Evolutionary conservation across 2,329 filamentous ascomycete genomes (phyloP).

Genomic region (Penicillium aurantiogriseum): DNA sequence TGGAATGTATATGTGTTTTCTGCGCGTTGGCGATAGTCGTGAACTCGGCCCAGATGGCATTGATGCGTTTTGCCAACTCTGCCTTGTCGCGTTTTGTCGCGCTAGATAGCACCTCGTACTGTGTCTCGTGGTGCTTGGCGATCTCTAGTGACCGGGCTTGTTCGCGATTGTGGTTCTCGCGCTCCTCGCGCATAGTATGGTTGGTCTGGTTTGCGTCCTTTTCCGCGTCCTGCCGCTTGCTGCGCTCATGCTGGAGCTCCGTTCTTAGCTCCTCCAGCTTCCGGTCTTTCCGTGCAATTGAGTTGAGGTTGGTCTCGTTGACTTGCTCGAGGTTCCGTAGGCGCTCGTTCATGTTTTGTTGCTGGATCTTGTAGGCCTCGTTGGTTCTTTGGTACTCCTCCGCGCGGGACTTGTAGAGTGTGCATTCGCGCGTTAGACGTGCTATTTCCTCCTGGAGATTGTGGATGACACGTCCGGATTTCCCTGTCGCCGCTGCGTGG

Average conservation of each 20-base stretch:
- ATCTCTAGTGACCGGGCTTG: constrained; percentile 41
- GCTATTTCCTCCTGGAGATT: constrained; percentile 52
- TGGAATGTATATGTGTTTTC: constrained; percentile 36
- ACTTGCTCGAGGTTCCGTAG: constrained; percentile 47
- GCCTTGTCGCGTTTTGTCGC: constrained; percentile 42
- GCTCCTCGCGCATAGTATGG: constrained; percentile 40
- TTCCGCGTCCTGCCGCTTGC: constrained; percentile 43
- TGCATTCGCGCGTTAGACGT: constrained; percentile 48
- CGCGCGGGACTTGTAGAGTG: constrained; percentile 44
- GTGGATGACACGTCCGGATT: constrained; percentile 52
- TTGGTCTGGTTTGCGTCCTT: constrained; percentile 37
- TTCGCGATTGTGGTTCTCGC: constrained; percentile 42
- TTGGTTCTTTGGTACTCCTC: constrained; percentile 50
- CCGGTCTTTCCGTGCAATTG: constrained; percentile 48
- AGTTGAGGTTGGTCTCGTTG: constrained; percentile 48
- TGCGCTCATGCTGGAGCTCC: constrained; percentile 44
- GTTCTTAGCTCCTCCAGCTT: constrained; percentile 48
- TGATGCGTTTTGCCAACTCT: constrained; percentile 41
- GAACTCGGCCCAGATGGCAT: constrained; percentile 38
- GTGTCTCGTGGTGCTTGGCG: constrained; percentile 39
- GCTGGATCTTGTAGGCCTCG: constrained; percentile 46
- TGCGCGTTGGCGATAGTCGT: constrained; percentile 35
- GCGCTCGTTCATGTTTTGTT: constrained; percentile 47
- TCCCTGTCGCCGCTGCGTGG: constrained; percentile 49
- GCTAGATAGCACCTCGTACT: constrained; percentile 46